phyloP scores from a whole-genome alignment of 306 rosid species.

The Lablab purpureus region DNA sequence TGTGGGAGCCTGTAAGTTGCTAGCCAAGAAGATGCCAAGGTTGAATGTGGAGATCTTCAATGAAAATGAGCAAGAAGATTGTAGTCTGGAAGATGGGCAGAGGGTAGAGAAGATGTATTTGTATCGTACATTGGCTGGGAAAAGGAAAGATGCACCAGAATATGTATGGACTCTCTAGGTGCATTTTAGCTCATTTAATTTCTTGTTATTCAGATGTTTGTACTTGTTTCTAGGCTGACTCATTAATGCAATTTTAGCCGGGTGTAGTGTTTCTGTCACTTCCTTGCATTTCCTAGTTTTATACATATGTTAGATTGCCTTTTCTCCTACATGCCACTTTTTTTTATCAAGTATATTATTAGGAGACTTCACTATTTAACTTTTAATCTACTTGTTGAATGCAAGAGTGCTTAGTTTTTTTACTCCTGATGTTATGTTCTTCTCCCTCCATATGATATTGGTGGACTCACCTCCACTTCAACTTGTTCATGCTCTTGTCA shows the following conservation, averaged over 20 bases:
- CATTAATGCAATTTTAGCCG: conserved; percentile 57
- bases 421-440: neutral
- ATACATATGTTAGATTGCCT: conserved; percentile 36
- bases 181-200: conserved; percentile 48
- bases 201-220: conserved; percentile 52
- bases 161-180: conserved; percentile 88
- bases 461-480: neutral
- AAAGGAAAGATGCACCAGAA: conserved; percentile 82
- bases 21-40: conserved; percentile 82
- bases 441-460: neutral
- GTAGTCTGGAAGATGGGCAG: conserved; percentile 55
- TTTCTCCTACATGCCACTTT: conserved; percentile 11
- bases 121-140: conserved; percentile 82
- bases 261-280: conserved; percentile 47
- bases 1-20: conserved; percentile 76
- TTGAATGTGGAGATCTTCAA: conserved; percentile 89
- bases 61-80: conserved; percentile 62
- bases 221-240: conserved; percentile 63
- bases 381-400: neutral
- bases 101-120: conserved; percentile 88
- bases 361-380: neutral
- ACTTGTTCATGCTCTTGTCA: neutral
- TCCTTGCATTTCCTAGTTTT: conserved; percentile 41
- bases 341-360: neutral
- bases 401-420: neutral